phyloP scores from a whole-genome alignment of 768 basidiomycete genomes.

The Lentinus tigrinus region DNA sequence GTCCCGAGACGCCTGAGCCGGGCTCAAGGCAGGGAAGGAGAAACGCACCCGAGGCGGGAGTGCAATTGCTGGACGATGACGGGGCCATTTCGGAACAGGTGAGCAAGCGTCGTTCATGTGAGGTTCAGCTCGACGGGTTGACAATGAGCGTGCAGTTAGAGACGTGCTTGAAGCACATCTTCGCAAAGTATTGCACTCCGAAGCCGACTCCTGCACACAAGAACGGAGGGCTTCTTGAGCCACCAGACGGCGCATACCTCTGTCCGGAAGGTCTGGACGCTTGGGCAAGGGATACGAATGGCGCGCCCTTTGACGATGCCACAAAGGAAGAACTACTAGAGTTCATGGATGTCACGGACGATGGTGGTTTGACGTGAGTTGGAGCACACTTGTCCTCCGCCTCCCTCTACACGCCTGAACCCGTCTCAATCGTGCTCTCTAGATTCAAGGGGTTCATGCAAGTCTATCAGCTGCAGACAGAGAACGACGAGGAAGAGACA shows the following conservation, averaged over 20 bases:
- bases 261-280: slow-evolving; percentile 61
- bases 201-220: slow-evolving; percentile 15
- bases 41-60: slow-evolving; percentile 43
- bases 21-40: slow-evolving; percentile 58
- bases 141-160: slow-evolving; percentile 48
- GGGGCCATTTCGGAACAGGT: slow-evolving; percentile 68
- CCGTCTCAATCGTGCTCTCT: background rate
- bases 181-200: slow-evolving; percentile 71
- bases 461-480: slow-evolving; percentile 83
- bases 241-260: slow-evolving; percentile 52
- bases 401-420: background rate
- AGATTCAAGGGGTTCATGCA: slow-evolving; percentile 82
- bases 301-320: slow-evolving; percentile 72
- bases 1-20: slow-evolving; percentile 62
- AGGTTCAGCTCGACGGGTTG: background rate
- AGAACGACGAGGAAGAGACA: slow-evolving; percentile 81
- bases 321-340: slow-evolving; percentile 77
- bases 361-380: slow-evolving; percentile 71
- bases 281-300: slow-evolving; percentile 82
- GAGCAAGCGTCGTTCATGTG: slow-evolving; percentile 5
- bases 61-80: slow-evolving; percentile 67
- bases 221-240: slow-evolving; percentile 16
- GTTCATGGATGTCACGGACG: slow-evolving; percentile 72
- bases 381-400: background rate
- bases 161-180: slow-evolving; percentile 70